Conservation (phyloP, 345 rosid species). For the Gossypium arboreum region DNA sequence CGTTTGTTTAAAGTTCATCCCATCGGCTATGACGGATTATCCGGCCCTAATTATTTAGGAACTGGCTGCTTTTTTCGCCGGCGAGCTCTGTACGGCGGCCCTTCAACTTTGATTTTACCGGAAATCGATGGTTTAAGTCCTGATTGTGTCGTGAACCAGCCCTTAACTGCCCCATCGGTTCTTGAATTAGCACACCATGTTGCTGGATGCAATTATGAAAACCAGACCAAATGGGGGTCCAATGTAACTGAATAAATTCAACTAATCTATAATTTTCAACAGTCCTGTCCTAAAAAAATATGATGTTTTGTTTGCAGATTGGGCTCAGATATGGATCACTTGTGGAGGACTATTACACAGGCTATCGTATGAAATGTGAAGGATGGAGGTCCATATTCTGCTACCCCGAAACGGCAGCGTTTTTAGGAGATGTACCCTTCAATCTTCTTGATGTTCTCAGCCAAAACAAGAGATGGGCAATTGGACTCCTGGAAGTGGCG, state of each 20-base stretch:
- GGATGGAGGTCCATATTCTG: conserved; percentile 55
- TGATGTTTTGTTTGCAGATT: conserved; percentile 30
- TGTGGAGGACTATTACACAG: conserved; percentile 51
- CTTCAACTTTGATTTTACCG: conserved; percentile 24
- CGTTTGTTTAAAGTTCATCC: conserved; percentile 38
- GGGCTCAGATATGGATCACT: conserved; percentile 57
- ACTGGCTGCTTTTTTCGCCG: conserved; percentile 64
- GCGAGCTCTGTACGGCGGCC: conserved; percentile 52
- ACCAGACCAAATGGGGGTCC: conserved; percentile 62
- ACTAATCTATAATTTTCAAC: not conserved
- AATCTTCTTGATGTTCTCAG: conserved; percentile 31
- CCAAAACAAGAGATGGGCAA: conserved; percentile 48
- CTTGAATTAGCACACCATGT: conserved; percentile 50
- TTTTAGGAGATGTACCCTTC: conserved; percentile 43
- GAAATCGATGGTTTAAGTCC: conserved; percentile 42
- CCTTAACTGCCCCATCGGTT: conserved; percentile 27
- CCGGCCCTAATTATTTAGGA: conserved; percentile 50
- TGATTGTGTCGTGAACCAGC: conserved; percentile 13
- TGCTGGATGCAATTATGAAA: conserved; percentile 51
- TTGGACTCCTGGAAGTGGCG: conserved; percentile 40
- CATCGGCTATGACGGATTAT: conserved; percentile 47
- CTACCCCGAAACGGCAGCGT: conserved; percentile 45
- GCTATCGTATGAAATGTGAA: conserved; percentile 41
- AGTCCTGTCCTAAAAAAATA: not conserved
- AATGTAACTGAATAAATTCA: conserved; percentile 30